Base-by-base conservation (phyloP, 2,329 filamentous ascomycete genomes). In the Raffaelea albimanens region DNA sequence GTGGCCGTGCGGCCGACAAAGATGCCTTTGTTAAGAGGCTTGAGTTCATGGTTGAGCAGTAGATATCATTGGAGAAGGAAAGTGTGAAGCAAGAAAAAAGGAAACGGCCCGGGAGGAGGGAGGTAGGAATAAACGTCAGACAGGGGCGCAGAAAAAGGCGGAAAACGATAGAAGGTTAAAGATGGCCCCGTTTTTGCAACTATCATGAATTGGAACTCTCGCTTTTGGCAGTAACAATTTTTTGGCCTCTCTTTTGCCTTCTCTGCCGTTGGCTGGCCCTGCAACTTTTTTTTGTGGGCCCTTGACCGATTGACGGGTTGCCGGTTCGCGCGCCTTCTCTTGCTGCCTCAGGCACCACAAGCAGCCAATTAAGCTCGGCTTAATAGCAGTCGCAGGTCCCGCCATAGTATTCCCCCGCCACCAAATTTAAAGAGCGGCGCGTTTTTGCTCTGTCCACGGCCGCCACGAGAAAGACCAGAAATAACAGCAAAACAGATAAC, bases 1-100 rank as follows among this genome's bases (percentile, higher is more conserved):
- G 53, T 41, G 59, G 59, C 48, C 59, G 57, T 21, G 57, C 56
- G 45, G n/a, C n/a, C n/a, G 63, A 59, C 34, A 63, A 49, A 29
- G 55, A 59, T n/a, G 61, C 60, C 56, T 62, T 63, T 36, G 61
- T 56, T 23, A 65, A 47, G 46, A 65, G 55, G 49, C 55, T 61
- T 38, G 62, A 53, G 55, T 59, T 63, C 62, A 66, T 65, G 43
- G 54, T 54, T 29, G 25, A 29, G 25, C 25, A 29, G 25, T 13
- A 29, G 25, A 29, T 29, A 13, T 7, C 25, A 29, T 29, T 29
- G 25, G 25, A 29, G 25, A 13, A 29, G 25, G 25, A 29, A 29
- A 29, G 25, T 50, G 25, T 48, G 46, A 16, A 36, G 29, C 18
- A 4, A 22, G 42, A 20, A n/a, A n/a, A 3, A 33, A n/a, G 29